Evolutionary conservation across 371 early-diverging fungal genomes (phyloP).

Genomic region (Saksenaea oblongispora): DNA sequence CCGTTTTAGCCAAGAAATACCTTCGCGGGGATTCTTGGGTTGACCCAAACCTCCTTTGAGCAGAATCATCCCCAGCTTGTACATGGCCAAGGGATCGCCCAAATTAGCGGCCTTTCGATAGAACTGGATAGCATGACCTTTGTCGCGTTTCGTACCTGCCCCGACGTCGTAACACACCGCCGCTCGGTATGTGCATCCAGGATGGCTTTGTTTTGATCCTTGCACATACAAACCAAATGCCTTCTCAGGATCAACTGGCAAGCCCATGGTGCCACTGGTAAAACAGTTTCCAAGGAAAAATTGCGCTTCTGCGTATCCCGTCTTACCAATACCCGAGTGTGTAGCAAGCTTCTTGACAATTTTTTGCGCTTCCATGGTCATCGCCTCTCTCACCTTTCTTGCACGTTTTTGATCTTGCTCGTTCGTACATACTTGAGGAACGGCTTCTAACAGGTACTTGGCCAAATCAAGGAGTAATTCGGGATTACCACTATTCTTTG

Average conservation of each 20-base stretch:
- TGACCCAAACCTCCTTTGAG: conserved; percentile 79
- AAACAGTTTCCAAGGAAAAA: conserved; percentile 91
- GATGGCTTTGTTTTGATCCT: conserved; percentile 91
- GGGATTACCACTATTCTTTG: conserved; percentile 76
- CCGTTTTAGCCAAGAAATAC: conserved; percentile 90
- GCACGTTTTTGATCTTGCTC: conserved; percentile 70
- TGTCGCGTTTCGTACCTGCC: conserved; percentile 89
- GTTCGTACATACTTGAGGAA: conserved; percentile 45
- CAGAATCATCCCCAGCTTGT: conserved; percentile 87
- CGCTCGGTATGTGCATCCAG: conserved; percentile 90
- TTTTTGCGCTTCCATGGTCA: conserved; percentile 75
- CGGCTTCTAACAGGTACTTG: conserved; percentile 70
- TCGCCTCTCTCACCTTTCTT: conserved; percentile 69
- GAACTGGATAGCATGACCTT: conserved; percentile 82
- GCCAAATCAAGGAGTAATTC: conserved; percentile 79
- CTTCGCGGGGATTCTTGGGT: conserved; percentile 76
- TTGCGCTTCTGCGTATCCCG: conserved; percentile 83
- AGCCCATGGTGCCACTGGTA: conserved; percentile 72
- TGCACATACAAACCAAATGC: conserved; percentile 91
- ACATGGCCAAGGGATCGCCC: conserved; percentile 95
- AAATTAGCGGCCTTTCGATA: conserved; percentile 93
- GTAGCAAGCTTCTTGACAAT: conserved; percentile 76
- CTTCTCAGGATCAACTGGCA: conserved; percentile 81
- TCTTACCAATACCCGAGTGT: conserved; percentile 66
- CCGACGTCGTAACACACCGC: conserved; percentile 97